Conservation (phyloP, 202 grass and related monocot species). For the Hordeum pubiflorum region DNA sequence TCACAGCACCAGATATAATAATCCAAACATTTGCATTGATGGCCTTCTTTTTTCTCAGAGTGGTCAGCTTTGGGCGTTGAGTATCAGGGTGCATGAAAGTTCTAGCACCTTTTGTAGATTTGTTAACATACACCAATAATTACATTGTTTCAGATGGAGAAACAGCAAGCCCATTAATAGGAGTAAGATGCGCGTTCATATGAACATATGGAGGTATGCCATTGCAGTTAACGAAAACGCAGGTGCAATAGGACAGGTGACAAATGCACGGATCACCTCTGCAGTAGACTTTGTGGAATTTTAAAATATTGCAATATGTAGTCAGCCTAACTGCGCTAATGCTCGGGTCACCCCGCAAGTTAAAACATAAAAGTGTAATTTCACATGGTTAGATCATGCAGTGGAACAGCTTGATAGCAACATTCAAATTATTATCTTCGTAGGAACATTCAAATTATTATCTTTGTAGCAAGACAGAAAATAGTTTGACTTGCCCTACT, state of each 20-base stretch:
- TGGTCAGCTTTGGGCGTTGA: neutral
- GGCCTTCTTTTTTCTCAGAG: neutral
- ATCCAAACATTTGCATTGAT: neutral
- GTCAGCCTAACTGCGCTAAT: neutral
- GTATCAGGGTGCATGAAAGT: neutral
- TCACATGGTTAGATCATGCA: slow-evolving; percentile 9
- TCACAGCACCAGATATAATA: neutral
- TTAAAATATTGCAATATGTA: neutral
- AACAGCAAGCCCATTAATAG: neutral
- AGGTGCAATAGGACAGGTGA: neutral
- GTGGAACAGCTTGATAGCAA: neutral
- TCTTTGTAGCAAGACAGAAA: neutral
- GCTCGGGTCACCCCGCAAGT: neutral
- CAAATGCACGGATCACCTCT: neutral
- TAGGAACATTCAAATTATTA: neutral
- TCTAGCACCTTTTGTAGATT: neutral
- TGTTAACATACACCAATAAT: neutral
- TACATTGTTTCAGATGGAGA: neutral
- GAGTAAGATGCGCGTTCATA: neutral
- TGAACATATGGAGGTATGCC: neutral
- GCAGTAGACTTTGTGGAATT: too few species aligned
- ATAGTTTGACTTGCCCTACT: neutral
- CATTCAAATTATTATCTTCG: neutral
- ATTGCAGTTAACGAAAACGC: neutral
- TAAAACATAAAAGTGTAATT: neutral